Conservation (phyloP, 257 asterid species). For the Solanum ossicruentum region DNA sequence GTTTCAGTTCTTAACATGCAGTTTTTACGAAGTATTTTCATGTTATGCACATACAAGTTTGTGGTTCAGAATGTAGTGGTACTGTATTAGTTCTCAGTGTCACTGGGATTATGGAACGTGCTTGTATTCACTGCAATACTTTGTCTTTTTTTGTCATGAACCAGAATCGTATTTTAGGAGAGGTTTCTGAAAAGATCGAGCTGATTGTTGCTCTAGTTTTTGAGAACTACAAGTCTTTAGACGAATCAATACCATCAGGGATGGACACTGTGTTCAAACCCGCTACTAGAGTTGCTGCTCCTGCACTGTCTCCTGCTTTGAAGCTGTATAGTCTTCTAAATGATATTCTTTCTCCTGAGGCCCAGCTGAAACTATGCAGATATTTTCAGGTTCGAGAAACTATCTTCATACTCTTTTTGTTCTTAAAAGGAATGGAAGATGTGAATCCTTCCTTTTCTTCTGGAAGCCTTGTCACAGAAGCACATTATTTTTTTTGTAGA, state of each 20-base stretch:
- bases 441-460: neutral
- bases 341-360: slow-evolving; percentile 74
- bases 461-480: neutral
- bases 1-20: neutral
- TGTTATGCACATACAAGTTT: neutral
- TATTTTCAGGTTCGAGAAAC: slow-evolving; percentile 62
- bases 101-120: neutral
- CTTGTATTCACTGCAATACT: neutral
- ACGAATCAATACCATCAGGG: slow-evolving; percentile 66
- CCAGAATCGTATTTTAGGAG: slow-evolving; percentile 85
- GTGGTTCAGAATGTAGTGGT: neutral
- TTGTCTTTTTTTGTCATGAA: neutral
- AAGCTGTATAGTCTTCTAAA: slow-evolving; percentile 68
- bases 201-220: slow-evolving; percentile 57
- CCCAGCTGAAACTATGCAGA: slow-evolving; percentile 68
- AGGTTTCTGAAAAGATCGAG: slow-evolving; percentile 73
- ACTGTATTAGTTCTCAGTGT: neutral
- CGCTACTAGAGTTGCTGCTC: slow-evolving; percentile 63
- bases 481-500: slow-evolving; percentile 23
- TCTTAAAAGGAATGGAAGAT: neutral
- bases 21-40: neutral
- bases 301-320: slow-evolving; percentile 78
- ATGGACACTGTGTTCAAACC: slow-evolving; percentile 52
- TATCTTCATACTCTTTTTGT: neutral
- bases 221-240: slow-evolving; percentile 84